These are phyloP conservation scores for Penicillium brasilianum DNA, from an alignment of 2,329 filamentous ascomycete species.

Conservation along the genomic window DNA sequence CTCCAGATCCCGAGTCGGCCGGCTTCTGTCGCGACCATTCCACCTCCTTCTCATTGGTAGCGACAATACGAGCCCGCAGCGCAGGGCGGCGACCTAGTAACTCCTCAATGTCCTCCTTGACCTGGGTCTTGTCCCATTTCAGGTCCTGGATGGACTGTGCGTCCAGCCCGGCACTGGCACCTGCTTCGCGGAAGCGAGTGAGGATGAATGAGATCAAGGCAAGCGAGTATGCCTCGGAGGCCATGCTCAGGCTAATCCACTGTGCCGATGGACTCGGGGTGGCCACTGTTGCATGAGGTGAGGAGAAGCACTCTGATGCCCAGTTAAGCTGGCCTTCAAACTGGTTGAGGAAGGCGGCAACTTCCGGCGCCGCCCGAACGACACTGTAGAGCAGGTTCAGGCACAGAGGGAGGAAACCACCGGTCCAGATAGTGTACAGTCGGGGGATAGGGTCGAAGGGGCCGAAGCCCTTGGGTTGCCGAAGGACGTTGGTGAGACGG, in stretches of 20 bases:
- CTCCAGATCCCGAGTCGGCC: constrained; percentile 47
- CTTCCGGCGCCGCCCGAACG: constrained; percentile 79
- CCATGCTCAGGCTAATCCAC: constrained; percentile 73
- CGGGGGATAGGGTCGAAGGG: constrained; percentile 78
- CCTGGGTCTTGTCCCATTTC: constrained; percentile 72
- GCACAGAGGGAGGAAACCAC: constrained; percentile 83
- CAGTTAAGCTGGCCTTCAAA: constrained; percentile 79
- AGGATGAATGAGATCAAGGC: constrained; percentile 77
- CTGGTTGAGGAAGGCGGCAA: constrained; percentile 85
- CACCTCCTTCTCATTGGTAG: constrained; percentile 73
- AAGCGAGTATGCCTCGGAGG: constrained; percentile 78
- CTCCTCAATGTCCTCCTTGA: constrained; percentile 83
- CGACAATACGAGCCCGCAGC: constrained; percentile 73
- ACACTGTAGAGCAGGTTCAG: constrained; percentile 86
- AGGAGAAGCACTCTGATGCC: constrained; percentile 73
- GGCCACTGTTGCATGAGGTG: constrained; percentile 48
- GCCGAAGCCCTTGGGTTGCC: constrained; percentile 69
- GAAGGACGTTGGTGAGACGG: constrained; percentile 77
- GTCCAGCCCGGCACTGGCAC: constrained; percentile 65
- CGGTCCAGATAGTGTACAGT: constrained; percentile 87
- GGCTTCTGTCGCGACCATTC: constrained; percentile 60
- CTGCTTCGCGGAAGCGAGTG: constrained; percentile 65
- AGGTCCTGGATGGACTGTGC: constrained; percentile 70
- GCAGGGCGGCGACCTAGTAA: constrained; percentile 73
- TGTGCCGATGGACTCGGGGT: constrained; percentile 54